Conservation (phyloP, 164 flowering plant species). For the Tetracentron sinense region DNA sequence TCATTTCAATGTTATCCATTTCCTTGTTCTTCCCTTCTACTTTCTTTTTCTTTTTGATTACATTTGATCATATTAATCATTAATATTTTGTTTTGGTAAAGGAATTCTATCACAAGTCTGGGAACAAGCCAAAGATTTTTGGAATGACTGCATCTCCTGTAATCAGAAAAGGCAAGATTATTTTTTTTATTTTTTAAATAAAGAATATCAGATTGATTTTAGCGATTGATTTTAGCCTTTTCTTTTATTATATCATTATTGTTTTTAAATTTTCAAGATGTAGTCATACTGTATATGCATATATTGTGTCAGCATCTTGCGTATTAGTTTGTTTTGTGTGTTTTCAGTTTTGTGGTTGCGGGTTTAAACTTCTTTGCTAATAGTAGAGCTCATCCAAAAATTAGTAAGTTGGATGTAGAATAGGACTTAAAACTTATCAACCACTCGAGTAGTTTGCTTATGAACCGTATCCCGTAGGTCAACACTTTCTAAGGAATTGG, state of each 20-base stretch:
- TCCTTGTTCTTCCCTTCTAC: background rate
- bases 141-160: conserved; percentile 94
- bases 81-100: conserved; percentile 19
- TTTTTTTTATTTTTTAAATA: too few relatives aligned
- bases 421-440: too few relatives aligned
- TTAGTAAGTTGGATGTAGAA: too few relatives aligned
- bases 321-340: too few relatives aligned
- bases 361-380: too few relatives aligned
- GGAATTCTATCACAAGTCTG: conserved; percentile 74
- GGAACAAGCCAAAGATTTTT: conserved; percentile 68
- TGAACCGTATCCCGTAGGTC: too few relatives aligned
- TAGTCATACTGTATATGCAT: too few relatives aligned
- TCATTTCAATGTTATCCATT: background rate
- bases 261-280: background rate
- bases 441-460: too few relatives aligned
- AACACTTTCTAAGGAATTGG: too few relatives aligned
- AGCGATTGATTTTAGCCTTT: background rate
- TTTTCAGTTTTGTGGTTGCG: too few relatives aligned
- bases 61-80: conserved; percentile 4
- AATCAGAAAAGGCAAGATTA: conserved; percentile 54
- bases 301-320: too few relatives aligned
- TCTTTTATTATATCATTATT: background rate
- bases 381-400: too few relatives aligned
- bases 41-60: background rate
- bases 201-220: background rate